Conservation (phyloP, 2,329 filamentous ascomycete genomes). For the Penicillium sp. region DNA sequence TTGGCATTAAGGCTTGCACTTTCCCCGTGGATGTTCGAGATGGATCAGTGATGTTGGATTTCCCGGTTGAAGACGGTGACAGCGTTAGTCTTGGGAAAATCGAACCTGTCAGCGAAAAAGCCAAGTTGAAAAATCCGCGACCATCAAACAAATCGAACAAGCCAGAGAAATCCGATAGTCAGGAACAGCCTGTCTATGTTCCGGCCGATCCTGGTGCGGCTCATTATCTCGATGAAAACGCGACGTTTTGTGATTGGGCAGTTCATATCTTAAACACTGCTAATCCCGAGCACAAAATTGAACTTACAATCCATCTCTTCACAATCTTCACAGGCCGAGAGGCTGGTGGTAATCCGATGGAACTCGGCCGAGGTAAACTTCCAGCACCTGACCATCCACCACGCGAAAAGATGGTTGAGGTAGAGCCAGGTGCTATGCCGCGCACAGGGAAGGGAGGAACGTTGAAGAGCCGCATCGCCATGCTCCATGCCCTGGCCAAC, state of each 20-base stretch:
- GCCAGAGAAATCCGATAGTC: constrained; percentile 8
- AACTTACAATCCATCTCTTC: constrained; percentile 51
- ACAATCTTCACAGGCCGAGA: constrained; percentile 47
- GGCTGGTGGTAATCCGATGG: constrained; percentile 45
- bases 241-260: constrained; percentile 54
- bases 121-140: constrained; percentile 47
- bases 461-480: constrained; percentile 50
- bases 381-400: constrained; percentile 47
- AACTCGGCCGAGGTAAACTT: constrained; percentile 44
- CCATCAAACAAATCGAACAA: constrained; percentile 15
- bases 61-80: constrained; percentile 29
- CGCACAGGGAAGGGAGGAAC: constrained; percentile 48
- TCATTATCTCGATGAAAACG: constrained; percentile 45
- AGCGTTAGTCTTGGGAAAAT: constrained; percentile 35
- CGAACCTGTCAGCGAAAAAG: constrained; percentile 52
- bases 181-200: background rate
- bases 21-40: constrained; percentile 47
- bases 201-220: constrained; percentile 18
- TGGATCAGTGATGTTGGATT: constrained; percentile 41
- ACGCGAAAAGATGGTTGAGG: constrained; percentile 44
- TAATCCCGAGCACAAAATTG: constrained; percentile 53
- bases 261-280: constrained; percentile 51
- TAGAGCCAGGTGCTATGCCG: constrained; percentile 48
- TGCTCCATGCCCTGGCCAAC: constrained; percentile 54
- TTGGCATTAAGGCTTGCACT: constrained; percentile 53